These are phyloP conservation scores for Ogataea degrootiae DNA, from an alignment of 805 yeast genomes.

Conservation along the genomic window DNA sequence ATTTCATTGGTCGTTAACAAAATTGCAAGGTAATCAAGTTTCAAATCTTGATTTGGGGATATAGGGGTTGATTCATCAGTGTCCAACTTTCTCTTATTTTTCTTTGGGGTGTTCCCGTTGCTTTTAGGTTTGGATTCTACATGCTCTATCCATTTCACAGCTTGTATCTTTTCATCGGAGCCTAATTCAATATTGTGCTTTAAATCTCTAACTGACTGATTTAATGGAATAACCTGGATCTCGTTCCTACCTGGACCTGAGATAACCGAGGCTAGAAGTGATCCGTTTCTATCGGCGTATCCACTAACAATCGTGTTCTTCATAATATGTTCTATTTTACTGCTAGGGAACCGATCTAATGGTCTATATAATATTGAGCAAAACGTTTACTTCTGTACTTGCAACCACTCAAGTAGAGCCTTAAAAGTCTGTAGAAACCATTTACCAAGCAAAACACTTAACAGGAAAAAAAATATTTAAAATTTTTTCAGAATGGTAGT, in stretches of 20 bases:
- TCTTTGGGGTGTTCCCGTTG: constrained; percentile 7
- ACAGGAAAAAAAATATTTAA: too few species aligned
- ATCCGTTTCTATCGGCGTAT: constrained; percentile 13
- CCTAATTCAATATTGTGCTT: constrained; percentile 36
- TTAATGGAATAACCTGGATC: constrained; percentile 36
- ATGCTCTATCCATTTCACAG: constrained; percentile 34
- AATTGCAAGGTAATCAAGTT: constrained; percentile 17
- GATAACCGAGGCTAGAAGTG: constrained; percentile 29
- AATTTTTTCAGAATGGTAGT: too few species aligned
- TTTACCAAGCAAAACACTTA: too few species aligned
- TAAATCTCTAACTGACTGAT: constrained; percentile 18
- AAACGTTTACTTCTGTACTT: too few species aligned
- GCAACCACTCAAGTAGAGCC: too few species aligned
- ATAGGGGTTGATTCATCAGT: constrained; percentile 1
- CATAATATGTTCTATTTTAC: constrained; percentile 1
- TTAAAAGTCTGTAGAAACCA: too few species aligned
- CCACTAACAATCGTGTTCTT: constrained; percentile 14
- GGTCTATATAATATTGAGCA: background rate
- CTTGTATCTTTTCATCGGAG: constrained; percentile 33
- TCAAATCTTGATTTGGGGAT: constrained; percentile 1
- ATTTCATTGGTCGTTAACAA: constrained; percentile 34
- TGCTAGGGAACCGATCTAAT: background rate
- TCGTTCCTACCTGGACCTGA: constrained; percentile 43
- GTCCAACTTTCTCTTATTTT: constrained; percentile 25
- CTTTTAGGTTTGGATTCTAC: background rate